Percentiles rank a stretch among this genome's conserved stretches.
Evolutionary conservation across 208 protist genomes (phyloP).

Genomic region (Wallacemonas collosoma): DNA sequence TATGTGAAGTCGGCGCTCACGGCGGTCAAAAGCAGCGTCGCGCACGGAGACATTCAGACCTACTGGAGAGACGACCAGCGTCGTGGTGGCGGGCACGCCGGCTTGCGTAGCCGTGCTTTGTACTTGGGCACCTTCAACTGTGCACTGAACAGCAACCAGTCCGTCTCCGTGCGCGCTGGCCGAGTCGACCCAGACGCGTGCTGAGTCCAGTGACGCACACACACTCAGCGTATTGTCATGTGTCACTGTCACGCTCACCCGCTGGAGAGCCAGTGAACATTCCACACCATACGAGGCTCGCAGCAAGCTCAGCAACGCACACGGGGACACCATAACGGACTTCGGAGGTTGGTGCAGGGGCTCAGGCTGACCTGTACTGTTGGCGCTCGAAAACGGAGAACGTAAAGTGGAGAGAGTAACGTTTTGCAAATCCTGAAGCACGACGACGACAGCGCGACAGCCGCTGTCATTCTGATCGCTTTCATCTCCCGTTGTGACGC

Average conservation of each 20-base stretch:
- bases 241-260: conserved; percentile 18
- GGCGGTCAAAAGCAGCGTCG: conserved; percentile 25
- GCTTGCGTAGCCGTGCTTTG: conserved; percentile 19
- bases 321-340: too few relatives aligned
- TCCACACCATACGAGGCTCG: conserved; percentile 24
- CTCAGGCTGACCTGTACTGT: too few relatives aligned
- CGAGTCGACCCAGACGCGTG: conserved; percentile 29
- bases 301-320: background rate
- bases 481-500: background rate
- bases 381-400: too few relatives aligned
- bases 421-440: background rate
- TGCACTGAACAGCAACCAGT: conserved; percentile 50
- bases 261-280: conserved; percentile 32
- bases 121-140: conserved; percentile 35
- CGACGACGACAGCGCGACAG: background rate
- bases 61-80: conserved; percentile 40
- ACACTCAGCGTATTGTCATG: conserved; percentile 30
- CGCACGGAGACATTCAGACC: conserved; percentile 50
- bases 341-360: too few relatives aligned
- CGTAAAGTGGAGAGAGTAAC: too few relatives aligned
- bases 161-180: conserved; percentile 27
- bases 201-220: conserved; percentile 26
- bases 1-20: conserved; percentile 25
- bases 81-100: conserved; percentile 32
- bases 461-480: background rate